These are phyloP conservation scores for Cystobasidiopsis lactophilus DNA, from an alignment of 768 basidiomycete genomes.

Conservation along the genomic window DNA sequence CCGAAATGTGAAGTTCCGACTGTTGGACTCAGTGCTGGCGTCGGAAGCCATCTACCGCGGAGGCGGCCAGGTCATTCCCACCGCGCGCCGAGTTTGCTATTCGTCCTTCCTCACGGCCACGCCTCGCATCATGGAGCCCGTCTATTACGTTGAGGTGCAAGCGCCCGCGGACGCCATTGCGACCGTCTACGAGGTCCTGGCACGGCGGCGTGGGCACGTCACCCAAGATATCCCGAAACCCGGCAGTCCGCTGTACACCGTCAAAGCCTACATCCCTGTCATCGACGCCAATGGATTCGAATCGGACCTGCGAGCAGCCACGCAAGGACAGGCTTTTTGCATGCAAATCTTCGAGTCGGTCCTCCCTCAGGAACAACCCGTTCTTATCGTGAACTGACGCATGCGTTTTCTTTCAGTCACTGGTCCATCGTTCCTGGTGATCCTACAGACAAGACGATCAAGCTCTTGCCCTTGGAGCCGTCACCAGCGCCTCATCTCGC, in stretches of 20 bases:
- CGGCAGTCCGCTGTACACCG: conserved; percentile 89
- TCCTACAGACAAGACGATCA: conserved; percentile 91
- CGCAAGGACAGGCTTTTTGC: conserved; percentile 98
- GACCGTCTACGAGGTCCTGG: conserved; percentile 92
- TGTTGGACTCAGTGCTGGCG: conserved; percentile 76
- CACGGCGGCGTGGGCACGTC: conserved; percentile 96
- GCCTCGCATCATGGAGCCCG: conserved; percentile 84
- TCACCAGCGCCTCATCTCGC: conserved; percentile 90
- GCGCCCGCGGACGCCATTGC: conserved; percentile 97
- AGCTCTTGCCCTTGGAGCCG: conserved; percentile 85
- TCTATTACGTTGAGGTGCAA: conserved; percentile 99
- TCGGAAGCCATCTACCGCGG: conserved; percentile 94
- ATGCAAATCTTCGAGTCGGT: conserved; percentile 63
- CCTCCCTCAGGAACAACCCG: neutral
- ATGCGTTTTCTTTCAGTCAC: conserved; percentile 28
- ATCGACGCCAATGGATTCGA: conserved; percentile 98
- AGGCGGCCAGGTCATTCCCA: conserved; percentile 95
- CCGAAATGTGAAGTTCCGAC: conserved; percentile 93
- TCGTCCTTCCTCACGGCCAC: conserved; percentile 97
- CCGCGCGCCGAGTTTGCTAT: conserved; percentile 94
- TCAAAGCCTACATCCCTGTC: conserved; percentile 93
- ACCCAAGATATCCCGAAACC: conserved; percentile 96
- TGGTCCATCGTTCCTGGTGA: conserved; percentile 99
- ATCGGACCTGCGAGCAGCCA: conserved; percentile 88
- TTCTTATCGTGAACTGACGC: neutral